Base-by-base conservation (phyloP, 768 basidiomycete genomes). In the Lactarius evosmus region DNA sequence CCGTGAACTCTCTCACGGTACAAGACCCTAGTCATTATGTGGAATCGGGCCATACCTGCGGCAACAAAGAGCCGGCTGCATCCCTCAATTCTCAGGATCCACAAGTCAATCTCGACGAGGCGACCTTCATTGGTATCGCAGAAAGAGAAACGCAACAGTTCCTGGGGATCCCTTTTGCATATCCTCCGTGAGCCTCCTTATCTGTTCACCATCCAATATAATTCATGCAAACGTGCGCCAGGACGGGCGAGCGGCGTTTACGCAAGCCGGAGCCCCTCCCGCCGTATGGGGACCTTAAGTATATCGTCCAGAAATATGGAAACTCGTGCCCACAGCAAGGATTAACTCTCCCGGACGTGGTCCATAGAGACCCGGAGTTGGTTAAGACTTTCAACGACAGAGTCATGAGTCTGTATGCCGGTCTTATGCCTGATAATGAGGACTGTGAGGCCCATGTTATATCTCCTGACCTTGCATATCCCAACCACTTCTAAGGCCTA, bases 171-270 rank as follows among this genome's bases (percentile, higher is more conserved):
- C 44, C 44, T 12, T 46, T 46, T 46, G 44, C 44, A 22, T 46
- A 46, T 46, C 44, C 44, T 46, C 44, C 44, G 44, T 46, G 4
- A 25, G 44, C 11, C 9, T 46, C 22, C 44, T 46, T 22, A n/a
- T 11, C 22, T 3, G 4, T 46, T 12, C 44, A 22, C 29, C 1
- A 3, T 22, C 33, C 4, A 14, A 2, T 25, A 2, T n/a, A 7
- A 1, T 44, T n/a, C 19, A 46, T 12, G 2, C 11, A 44, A 11
- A 14, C 44, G 30, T 33, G 33, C 34, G 16, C 29, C 44, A 79
- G 77, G 17, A 69, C 72, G 1, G 72, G 72, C n/a, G 67, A 76
- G 9, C 69, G 73, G 2, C 78, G 80, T 2, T 79, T 80, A 59
- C 73, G 69, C 32, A 70, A 61, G 16, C 77, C 80, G 4, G 55